phyloP scores from a whole-genome alignment of 257 asterid genomes.

The Solanum sejunctum region DNA sequence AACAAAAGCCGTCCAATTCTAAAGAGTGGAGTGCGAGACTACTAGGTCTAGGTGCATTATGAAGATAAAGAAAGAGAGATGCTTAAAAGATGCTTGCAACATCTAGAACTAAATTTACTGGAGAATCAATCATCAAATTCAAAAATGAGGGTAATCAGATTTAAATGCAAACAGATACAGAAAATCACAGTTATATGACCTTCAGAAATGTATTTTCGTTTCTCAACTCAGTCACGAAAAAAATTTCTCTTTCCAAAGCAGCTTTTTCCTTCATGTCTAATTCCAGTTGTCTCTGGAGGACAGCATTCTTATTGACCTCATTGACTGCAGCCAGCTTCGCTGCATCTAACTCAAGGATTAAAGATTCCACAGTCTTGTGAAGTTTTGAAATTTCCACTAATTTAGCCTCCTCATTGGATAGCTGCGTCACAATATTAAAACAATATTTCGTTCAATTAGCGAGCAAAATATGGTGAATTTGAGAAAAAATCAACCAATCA shows the following conservation, averaged over 20 bases:
- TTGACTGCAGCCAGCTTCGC: slow-evolving; percentile 84
- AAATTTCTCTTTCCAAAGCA: slow-evolving; percentile 55
- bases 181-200: slow-evolving; percentile 24
- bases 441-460: not conserved
- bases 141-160: not conserved
- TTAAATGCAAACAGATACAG: not conserved
- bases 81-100: not conserved
- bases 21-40: not conserved
- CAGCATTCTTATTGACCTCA: slow-evolving; percentile 73
- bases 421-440: slow-evolving; percentile 31
- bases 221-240: slow-evolving; percentile 45
- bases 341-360: slow-evolving; percentile 73
- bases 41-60: not conserved
- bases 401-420: slow-evolving; percentile 73
- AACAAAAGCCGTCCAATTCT: not conserved
- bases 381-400: slow-evolving; percentile 75
- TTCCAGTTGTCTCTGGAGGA: slow-evolving; percentile 67
- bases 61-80: not conserved
- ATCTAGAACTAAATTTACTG: not conserved
- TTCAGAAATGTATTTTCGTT: slow-evolving; percentile 69
- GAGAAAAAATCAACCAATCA: not conserved
- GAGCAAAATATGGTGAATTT: not conserved
- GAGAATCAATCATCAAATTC: not conserved
- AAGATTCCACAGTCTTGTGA: slow-evolving; percentile 75
- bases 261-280: slow-evolving; percentile 60